These are phyloP conservation scores for Aspergillus incahuasiensis DNA, from an alignment of 495 filamentous ascomycete species.

Conservation along the genomic window DNA sequence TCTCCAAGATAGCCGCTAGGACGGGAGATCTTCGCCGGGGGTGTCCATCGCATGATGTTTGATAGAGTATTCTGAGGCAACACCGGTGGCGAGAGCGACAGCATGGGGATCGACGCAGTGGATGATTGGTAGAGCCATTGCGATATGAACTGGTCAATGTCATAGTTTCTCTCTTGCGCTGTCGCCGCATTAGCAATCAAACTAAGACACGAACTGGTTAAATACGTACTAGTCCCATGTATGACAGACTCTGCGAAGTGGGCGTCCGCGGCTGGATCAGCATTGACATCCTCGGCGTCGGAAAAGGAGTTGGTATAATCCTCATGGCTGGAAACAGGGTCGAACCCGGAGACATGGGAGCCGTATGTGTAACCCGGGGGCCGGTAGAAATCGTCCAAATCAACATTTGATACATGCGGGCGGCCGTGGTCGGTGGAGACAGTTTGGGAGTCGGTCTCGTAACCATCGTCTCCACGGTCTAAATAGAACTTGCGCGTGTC, in stretches of 20 bases:
- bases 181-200: slow-evolving; percentile 11
- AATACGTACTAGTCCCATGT: slow-evolving; percentile 35
- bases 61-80: slow-evolving; percentile 24
- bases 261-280: slow-evolving; percentile 12
- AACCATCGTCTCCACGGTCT: slow-evolving; percentile 25
- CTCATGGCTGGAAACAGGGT: slow-evolving; percentile 12
- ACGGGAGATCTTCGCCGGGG: slow-evolving; percentile 38
- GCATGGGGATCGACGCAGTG: slow-evolving; percentile 18
- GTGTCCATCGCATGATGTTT: slow-evolving; percentile 33
- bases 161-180: slow-evolving; percentile 42
- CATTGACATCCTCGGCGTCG: slow-evolving; percentile 17
- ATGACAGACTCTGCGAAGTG: slow-evolving; percentile 29
- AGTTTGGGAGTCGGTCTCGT: slow-evolving; percentile 10
- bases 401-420: slow-evolving; percentile 22
- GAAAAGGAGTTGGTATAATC: slow-evolving; percentile 19
- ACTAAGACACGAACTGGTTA: background rate
- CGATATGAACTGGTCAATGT: slow-evolving; percentile 41
- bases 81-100: slow-evolving; percentile 13
- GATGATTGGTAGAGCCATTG: slow-evolving; percentile 35
- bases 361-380: slow-evolving; percentile 18
- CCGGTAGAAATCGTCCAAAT: slow-evolving; percentile 35
- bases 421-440: background rate
- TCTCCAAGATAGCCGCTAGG: slow-evolving; percentile 50
- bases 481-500: slow-evolving; percentile 38
- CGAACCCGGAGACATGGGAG: slow-evolving; percentile 16